phyloP scores from a whole-genome alignment of 768 basidiomycete genomes.

The Lactarius tabidus region DNA sequence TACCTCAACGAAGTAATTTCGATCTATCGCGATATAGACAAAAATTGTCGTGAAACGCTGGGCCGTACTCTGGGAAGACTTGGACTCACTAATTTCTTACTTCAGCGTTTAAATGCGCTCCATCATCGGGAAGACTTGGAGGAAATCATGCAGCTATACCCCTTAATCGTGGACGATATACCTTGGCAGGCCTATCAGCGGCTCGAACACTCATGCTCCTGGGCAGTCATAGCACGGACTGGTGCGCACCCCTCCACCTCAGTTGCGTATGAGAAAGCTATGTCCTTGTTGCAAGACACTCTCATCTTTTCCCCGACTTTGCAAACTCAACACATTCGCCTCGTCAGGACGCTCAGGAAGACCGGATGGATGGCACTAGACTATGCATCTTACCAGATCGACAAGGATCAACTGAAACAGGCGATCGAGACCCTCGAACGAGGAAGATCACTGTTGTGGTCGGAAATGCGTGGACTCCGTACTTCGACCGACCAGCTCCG shows the following conservation, averaged over 20 bases:
- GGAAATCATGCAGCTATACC: background rate
- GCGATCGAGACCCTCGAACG: background rate
- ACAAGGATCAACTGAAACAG: background rate
- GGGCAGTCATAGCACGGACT: background rate
- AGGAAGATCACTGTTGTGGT: slow-evolving; percentile 3
- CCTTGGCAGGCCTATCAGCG: background rate
- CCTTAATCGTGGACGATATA: background rate
- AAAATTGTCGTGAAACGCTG: no score
- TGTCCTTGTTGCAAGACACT: background rate
- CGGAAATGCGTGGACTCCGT: background rate
- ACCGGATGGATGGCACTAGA: background rate
- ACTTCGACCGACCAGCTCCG: background rate
- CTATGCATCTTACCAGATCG: background rate
- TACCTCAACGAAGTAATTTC: background rate
- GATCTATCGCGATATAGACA: background rate
- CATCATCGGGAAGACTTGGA: background rate
- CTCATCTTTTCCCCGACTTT: background rate
- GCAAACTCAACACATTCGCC: background rate
- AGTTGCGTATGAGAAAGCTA: background rate
- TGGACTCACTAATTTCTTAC: background rate
- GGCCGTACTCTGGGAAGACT: no score
- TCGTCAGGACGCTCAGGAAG: background rate
- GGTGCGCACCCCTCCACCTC: background rate
- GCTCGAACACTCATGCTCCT: background rate
- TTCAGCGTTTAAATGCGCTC: no score